Evolutionary conservation across 2,329 filamentous ascomycete genomes (phyloP).

Genomic region (Thermothelomyces thermophilus): DNA sequence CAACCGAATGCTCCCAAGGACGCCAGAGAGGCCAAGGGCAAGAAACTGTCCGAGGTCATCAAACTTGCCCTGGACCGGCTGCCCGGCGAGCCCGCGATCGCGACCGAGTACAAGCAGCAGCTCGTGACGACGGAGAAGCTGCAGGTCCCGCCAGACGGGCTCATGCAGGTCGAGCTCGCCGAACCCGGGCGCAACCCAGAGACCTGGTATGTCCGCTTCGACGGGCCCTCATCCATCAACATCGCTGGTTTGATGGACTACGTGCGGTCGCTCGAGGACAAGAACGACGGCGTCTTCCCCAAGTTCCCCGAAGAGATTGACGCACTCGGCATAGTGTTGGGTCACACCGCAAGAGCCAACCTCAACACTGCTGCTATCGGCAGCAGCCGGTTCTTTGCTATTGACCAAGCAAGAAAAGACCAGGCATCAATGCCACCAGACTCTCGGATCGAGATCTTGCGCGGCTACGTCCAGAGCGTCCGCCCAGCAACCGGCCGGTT

Average conservation of each 20-base stretch:
- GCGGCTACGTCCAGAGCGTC: conserved; percentile 51
- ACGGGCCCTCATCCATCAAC: conserved; percentile 33
- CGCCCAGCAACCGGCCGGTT: conserved; percentile 48
- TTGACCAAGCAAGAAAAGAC: conserved; percentile 25
- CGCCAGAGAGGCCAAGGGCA: conserved; percentile 18
- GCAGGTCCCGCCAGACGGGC: conserved; percentile 30
- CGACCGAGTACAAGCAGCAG: conserved; percentile 47
- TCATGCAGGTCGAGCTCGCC: conserved; percentile 32
- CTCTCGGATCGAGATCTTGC: conserved; percentile 34
- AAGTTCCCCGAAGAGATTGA: conserved; percentile 44
- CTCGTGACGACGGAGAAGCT: conserved; percentile 37
- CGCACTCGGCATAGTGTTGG: conserved; percentile 47
- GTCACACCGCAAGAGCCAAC: conserved; percentile 36
- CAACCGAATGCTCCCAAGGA: not conserved
- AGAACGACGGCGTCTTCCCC: conserved; percentile 37
- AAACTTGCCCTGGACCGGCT: conserved; percentile 34
- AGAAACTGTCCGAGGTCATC: conserved; percentile 39
- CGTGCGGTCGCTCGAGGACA: conserved; percentile 37
- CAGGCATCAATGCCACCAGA: conserved; percentile 8
- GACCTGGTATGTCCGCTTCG: conserved; percentile 37
- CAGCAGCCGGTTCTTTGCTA: conserved; percentile 43
- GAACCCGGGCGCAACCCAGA: conserved; percentile 31
- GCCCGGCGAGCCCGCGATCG: conserved; percentile 29
- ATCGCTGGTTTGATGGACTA: conserved; percentile 40
- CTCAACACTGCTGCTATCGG: conserved; percentile 37